A percentile compares a stretch with the other conserved stretches of the same genome.
Conservation (phyloP, 140 eudicot species). For the Erigeron philadelphicus region DNA sequence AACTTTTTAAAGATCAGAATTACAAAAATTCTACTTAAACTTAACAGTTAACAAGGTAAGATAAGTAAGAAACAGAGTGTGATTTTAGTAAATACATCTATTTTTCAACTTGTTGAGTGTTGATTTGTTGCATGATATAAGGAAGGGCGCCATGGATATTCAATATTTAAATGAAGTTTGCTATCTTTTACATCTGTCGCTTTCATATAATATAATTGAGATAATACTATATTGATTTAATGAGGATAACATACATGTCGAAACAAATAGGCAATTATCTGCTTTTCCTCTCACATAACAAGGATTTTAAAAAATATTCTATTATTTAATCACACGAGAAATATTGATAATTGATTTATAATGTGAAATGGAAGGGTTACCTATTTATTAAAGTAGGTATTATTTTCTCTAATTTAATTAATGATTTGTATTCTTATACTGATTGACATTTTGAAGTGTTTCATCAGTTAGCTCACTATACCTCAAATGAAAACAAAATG, state of each 20-base stretch:
- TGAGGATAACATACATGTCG: too few species aligned
- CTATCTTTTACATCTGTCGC: background rate
- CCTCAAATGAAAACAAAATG: background rate
- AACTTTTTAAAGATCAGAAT: too few species aligned
- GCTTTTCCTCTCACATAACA: too few species aligned
- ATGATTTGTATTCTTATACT: conserved; percentile 14
- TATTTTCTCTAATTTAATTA: too few species aligned
- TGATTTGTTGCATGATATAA: conserved; percentile 11
- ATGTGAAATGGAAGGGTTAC: too few species aligned
- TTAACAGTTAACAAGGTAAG: background rate
- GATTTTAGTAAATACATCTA: background rate
- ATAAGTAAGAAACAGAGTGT: conserved; percentile 7
- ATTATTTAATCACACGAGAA: too few species aligned
- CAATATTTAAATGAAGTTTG: conserved; percentile 6
- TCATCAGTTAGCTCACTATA: background rate
- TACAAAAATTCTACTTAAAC: background rate
- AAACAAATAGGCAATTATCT: too few species aligned
- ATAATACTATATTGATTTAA: conserved; percentile 16
- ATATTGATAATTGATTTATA: too few species aligned
- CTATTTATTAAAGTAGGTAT: too few species aligned
- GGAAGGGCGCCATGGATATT: background rate
- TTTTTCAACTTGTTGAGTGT: conserved; percentile 1
- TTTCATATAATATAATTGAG: conserved; percentile 1
- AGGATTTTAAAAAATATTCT: too few species aligned
- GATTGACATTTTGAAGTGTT: background rate